Evolutionary conservation across 352 stramenopile genomes (phyloP), one percentile per base, ranked within the genome.

Genomic region (Globisporangium abappressorium): DNA sequence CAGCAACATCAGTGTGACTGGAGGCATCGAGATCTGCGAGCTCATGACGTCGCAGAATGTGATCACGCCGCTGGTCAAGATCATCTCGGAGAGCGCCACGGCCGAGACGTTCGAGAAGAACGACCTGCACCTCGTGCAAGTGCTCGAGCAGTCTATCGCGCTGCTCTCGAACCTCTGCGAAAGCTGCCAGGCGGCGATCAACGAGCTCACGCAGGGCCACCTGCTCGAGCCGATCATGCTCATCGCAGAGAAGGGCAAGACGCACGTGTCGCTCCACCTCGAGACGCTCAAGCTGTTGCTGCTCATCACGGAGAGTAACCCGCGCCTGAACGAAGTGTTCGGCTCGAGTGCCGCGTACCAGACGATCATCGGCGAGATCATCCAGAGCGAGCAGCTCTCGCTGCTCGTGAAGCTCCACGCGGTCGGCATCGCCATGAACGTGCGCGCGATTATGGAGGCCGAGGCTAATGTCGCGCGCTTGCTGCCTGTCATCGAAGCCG

Each of bases 1-100:
- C 59, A 80, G 87, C 69, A 96, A 96, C 72, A 93, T 96, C 59
- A 95, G 85, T 66, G 84, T 94, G n/a, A 92, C 87, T 0, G 89
- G 89, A 56, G 89, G 89, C 43, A 74, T 92, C 46, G 87, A 94
- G 71, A 77, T 92, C 22, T 96, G 84, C 59, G 89, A 96, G 76
- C 68, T 81, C 53, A 90, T 96, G 81, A 93, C 81, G 34, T 68
- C 65, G 20, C 78, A 91, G 62, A 91, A 91, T 57, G 83, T 93
- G 22, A 76, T 94, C 59, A 91, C 86, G 66, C 88, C 88, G 34
- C 70, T 93, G 41, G 78, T 92, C 18, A 91, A 88, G 54, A 74
- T 96, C 59, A 82, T 95, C 54, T 59, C 75, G 2, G 82, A 92
- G 63, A 81, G 76, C 58, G 78, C 83, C 15, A 86, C 77, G 24